Conservation (phyloP, 441 rosid species). For the Gossypium laxum region DNA sequence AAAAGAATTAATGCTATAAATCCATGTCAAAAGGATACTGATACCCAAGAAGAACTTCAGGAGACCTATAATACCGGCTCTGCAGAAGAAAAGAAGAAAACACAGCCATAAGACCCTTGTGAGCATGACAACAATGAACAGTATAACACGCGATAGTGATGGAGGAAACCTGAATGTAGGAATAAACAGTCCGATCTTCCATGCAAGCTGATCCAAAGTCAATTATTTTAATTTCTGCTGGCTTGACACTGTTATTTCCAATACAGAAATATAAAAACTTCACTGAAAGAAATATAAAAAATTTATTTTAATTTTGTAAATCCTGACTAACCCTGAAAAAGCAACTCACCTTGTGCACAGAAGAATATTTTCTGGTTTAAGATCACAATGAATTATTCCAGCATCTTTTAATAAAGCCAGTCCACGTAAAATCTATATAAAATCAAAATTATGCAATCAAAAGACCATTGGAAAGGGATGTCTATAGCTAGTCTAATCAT, state of each 20-base stretch:
- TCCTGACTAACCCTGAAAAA: conserved; percentile 17
- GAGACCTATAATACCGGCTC: conserved; percentile 99
- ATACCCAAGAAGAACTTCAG: conserved; percentile 96
- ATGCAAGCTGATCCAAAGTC: conserved; percentile 99
- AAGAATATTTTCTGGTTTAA: conserved; percentile 98
- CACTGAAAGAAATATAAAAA: conserved; percentile 13
- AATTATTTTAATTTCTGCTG: conserved; percentile 90
- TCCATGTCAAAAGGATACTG: conserved; percentile 66
- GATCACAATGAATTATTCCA: conserved; percentile 93
- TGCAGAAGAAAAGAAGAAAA: conserved; percentile 36
- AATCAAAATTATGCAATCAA: conserved; percentile 11
- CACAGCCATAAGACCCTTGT: conserved; percentile 10
- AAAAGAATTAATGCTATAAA: conserved; percentile 5
- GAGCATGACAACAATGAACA: conserved; percentile 14
- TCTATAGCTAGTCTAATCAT: not conserved
- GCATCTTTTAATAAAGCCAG: conserved; percentile 90
- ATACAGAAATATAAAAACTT: conserved; percentile 20
- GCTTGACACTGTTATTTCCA: conserved; percentile 59
- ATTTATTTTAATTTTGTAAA: conserved; percentile 1
- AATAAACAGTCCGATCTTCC: conserved; percentile 98
- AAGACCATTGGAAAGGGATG: not conserved
- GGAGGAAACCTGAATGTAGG: conserved; percentile 82
- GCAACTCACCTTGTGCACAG: conserved; percentile 71
- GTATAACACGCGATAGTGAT: conserved; percentile 2
- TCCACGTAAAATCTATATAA: conserved; percentile 69